phyloP scores from a whole-genome alignment of 1,284 basidiomycete genomes.

The Puccinia polysora region DNA sequence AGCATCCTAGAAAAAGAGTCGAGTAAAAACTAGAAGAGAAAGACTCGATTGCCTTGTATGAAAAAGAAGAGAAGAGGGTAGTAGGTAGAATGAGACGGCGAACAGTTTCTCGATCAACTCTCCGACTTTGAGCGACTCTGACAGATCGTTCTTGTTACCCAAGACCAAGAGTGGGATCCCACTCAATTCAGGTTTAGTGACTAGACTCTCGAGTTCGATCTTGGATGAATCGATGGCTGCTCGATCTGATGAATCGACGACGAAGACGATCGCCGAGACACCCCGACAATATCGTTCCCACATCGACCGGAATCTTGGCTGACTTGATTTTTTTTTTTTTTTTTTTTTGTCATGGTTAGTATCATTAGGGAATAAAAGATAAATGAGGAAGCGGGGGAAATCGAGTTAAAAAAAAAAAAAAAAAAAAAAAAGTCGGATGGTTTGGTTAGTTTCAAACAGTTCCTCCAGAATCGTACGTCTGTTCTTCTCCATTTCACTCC shows the following conservation, averaged over 20 bases:
- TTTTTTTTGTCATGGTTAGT: background rate
- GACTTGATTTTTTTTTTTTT: slow-evolving; percentile 60
- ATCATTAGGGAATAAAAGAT: background rate
- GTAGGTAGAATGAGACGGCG: slow-evolving; percentile 47
- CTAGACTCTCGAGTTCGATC: slow-evolving; percentile 81
- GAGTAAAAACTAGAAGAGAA: background rate
- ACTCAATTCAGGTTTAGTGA: slow-evolving; percentile 66
- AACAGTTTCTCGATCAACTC: slow-evolving; percentile 79
- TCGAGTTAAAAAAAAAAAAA: background rate
- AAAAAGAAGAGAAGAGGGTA: background rate
- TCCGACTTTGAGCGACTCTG: slow-evolving; percentile 72
- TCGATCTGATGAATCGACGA: slow-evolving; percentile 77
- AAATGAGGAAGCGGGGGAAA: too few species aligned
- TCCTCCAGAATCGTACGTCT: background rate
- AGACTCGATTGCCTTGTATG: background rate
- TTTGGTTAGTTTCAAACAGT: slow-evolving; percentile 54
- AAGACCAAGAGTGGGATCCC: slow-evolving; percentile 85
- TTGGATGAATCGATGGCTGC: slow-evolving; percentile 79
- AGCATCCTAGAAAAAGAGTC: background rate
- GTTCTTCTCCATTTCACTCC: background rate
- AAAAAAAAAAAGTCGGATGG: slow-evolving; percentile 43
- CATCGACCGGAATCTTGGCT: slow-evolving; percentile 79
- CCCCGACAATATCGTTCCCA: slow-evolving; percentile 94
- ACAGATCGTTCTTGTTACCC: slow-evolving; percentile 92
- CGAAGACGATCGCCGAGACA: slow-evolving; percentile 89